Conservation (phyloP, 345 rosid genomes). For the Theobroma cacao region DNA sequence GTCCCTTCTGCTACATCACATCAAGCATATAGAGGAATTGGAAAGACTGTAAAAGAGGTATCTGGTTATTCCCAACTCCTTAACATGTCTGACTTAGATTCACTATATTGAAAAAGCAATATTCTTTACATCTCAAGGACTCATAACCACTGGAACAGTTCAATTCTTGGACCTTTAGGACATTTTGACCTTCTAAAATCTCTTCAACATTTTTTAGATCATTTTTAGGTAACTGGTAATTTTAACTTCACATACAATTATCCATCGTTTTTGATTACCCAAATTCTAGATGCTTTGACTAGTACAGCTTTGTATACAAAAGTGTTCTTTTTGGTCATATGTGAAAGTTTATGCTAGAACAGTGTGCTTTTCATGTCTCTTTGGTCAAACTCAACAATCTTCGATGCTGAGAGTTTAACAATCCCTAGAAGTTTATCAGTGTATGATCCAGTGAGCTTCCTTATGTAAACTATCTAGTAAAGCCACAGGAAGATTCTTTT, state of each 20-base stretch:
- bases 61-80: background rate
- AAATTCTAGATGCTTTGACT: background rate
- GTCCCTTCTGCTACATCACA: background rate
- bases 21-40: background rate
- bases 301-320: too few relatives aligned
- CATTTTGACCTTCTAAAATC: background rate
- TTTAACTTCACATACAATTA: background rate
- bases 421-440: background rate
- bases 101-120: background rate
- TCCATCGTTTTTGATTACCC: background rate
- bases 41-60: background rate
- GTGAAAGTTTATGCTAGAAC: background rate
- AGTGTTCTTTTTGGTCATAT: too few relatives aligned
- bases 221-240: background rate
- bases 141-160: background rate
- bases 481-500: background rate
- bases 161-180: background rate
- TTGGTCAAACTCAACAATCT: background rate
- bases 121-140: background rate
- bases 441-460: background rate
- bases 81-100: background rate
- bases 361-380: background rate
- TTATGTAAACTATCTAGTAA: background rate
- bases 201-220: background rate
- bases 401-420: background rate